phyloP scores from a whole-genome alignment of 2,329 filamentous ascomycete genomes.

The Diaporthe destruens region DNA sequence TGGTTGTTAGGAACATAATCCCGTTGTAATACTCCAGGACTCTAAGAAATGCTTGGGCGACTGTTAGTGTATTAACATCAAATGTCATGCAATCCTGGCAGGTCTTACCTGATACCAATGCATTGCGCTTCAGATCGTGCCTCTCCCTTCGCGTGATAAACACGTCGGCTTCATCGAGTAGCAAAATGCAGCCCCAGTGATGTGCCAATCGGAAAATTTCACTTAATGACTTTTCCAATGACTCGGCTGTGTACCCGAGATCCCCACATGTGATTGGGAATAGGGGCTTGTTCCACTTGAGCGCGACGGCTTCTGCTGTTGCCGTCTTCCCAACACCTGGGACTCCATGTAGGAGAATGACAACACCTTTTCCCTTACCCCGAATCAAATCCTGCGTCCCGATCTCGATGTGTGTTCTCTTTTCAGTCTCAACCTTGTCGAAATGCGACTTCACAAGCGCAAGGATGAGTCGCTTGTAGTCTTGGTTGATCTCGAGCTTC shows the following conservation, averaged over 20 bases:
- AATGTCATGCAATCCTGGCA: fast-evolving
- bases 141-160: slow-evolving; percentile 51
- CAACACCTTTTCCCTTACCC: slow-evolving; percentile 52
- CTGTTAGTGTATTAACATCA: fast-evolving
- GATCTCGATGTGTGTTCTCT: neutral
- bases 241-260: slow-evolving; percentile 46
- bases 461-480: slow-evolving; percentile 10
- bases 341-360: slow-evolving; percentile 53
- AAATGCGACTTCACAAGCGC: slow-evolving; percentile 24
- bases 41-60: neutral
- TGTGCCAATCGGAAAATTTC: slow-evolving; percentile 48
- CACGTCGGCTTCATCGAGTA: slow-evolving; percentile 57
- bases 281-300: slow-evolving; percentile 49
- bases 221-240: slow-evolving; percentile 48
- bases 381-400: slow-evolving; percentile 36
- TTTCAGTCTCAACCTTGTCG: slow-evolving; percentile 6
- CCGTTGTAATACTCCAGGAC: slow-evolving; percentile 49
- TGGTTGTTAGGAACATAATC: slow-evolving; percentile 55
- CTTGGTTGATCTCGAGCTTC: neutral
- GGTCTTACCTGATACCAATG: slow-evolving; percentile 45
- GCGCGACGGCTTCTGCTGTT: slow-evolving; percentile 54
- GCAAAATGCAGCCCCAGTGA: slow-evolving; percentile 56
- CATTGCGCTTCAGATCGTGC: slow-evolving; percentile 45
- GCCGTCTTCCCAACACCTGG: slow-evolving; percentile 56
- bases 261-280: slow-evolving; percentile 49